phyloP scores from a whole-genome alignment of 768 basidiomycete genomes.

The Rubroboletus pulcherrimus region DNA sequence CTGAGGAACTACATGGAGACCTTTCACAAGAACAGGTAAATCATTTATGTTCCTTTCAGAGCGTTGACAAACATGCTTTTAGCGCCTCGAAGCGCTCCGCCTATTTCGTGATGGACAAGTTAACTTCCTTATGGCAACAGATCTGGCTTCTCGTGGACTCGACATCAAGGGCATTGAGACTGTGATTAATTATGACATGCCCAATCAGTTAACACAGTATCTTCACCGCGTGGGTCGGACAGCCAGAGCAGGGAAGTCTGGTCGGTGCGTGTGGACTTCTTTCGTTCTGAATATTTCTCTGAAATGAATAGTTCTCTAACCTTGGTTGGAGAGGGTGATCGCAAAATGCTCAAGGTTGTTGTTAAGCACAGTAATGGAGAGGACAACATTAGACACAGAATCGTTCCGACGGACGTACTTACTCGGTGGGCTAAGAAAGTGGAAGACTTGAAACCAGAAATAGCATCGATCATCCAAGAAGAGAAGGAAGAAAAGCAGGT shows the following conservation, averaged over 20 bases:
- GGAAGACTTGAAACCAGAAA: slow-evolving; percentile 68
- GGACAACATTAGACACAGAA: slow-evolving; percentile 85
- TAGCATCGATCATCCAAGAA: slow-evolving; percentile 76
- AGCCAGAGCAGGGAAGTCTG: slow-evolving; percentile 89
- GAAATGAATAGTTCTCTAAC: slow-evolving; percentile 71
- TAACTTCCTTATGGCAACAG: slow-evolving; percentile 95
- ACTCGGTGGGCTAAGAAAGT: slow-evolving; percentile 68
- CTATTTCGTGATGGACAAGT: slow-evolving; percentile 82
- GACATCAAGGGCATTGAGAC: slow-evolving; percentile 98
- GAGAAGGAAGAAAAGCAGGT: slow-evolving; percentile 96
- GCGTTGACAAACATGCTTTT: slow-evolving; percentile 7
- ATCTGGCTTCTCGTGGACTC: slow-evolving; percentile 90
- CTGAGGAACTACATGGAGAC: slow-evolving; percentile 93
- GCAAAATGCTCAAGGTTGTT: slow-evolving; percentile 93
- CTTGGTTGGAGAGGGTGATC: slow-evolving; percentile 91
- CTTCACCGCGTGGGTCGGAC: slow-evolving; percentile 97
- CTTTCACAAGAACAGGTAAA: slow-evolving; percentile 91
- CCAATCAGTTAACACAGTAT: slow-evolving; percentile 86
- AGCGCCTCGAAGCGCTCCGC: slow-evolving; percentile 86
- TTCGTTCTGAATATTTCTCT: slow-evolving; percentile 1
- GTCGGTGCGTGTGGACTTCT: slow-evolving; percentile 56
- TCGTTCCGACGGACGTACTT: slow-evolving; percentile 74
- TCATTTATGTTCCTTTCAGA: not conserved
- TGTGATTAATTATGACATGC: slow-evolving; percentile 99
- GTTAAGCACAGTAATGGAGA: slow-evolving; percentile 81